These are phyloP conservation scores for grape (Vitis vinifera) DNA, from an alignment of 164 flowering plant species.

Conservation along the genomic window DNA sequence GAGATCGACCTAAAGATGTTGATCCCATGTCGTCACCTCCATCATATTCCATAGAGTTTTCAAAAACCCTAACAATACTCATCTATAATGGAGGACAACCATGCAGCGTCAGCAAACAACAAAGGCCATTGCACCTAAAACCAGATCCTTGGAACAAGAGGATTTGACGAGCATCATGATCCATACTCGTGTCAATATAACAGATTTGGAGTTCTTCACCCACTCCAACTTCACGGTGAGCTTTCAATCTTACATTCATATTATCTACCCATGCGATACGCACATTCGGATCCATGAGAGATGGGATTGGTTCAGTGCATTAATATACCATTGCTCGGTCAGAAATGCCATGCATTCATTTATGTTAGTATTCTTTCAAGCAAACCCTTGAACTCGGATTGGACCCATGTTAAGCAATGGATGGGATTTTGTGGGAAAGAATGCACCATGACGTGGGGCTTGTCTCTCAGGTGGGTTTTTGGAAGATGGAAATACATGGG, in stretches of 20 bases:
- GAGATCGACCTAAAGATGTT: too few relatives aligned
- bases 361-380: too few relatives aligned
- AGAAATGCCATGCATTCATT: constrained; percentile 22
- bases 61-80: too few relatives aligned
- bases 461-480: too few relatives aligned
- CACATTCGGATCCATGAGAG: constrained; percentile 53
- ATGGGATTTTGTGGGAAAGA: too few relatives aligned
- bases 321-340: constrained; percentile 73
- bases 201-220: constrained; percentile 92
- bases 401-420: too few relatives aligned
- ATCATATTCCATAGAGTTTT: too few relatives aligned
- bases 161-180: constrained; percentile 61
- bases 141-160: constrained; percentile 63
- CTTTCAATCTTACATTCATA: constrained; percentile 69
- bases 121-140: constrained; percentile 59
- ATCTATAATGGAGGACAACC: too few relatives aligned
- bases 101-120: constrained; percentile 53
- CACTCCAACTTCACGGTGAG: constrained; percentile 79
- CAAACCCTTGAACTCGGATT: too few relatives aligned
- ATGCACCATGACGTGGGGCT: too few relatives aligned
- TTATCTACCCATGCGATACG: constrained; percentile 85
- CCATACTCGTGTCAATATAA: constrained; percentile 93
- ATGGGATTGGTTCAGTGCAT: constrained; percentile 30
- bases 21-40: too few relatives aligned
- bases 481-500: too few relatives aligned